Percentiles rank a stretch among this genome's conserved stretches.
Conservation (phyloP, 1,139 yeast species). For the Lizanozyma gosingica region DNA sequence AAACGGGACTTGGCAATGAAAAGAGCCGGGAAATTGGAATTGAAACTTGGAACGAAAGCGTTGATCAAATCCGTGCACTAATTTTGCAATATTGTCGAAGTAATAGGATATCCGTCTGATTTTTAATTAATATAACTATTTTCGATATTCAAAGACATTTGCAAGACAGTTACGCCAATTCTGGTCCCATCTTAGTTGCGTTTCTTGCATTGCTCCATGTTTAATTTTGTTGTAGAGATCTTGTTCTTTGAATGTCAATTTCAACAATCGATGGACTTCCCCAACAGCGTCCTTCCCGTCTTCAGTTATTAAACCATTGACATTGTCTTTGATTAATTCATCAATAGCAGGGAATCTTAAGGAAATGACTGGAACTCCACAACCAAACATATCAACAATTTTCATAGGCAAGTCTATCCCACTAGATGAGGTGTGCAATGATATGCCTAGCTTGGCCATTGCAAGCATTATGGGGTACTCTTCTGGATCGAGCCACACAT, state of each 20-base stretch:
- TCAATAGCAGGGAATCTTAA: conserved; percentile 63
- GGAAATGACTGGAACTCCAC: conserved; percentile 87
- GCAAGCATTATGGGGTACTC: conserved; percentile 75
- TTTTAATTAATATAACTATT: background rate
- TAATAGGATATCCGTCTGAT: background rate
- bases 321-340: conserved; percentile 44
- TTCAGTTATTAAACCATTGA: conserved; percentile 33
- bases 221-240: conserved; percentile 29
- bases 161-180: conserved; percentile 46
- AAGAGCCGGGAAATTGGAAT: background rate
- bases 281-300: conserved; percentile 35
- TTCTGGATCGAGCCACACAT: conserved; percentile 71
- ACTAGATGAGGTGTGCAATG: conserved; percentile 84
- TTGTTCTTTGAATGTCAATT: conserved; percentile 10
- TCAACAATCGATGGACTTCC: conserved; percentile 22
- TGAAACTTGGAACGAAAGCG: background rate
- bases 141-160: background rate
- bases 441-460: conserved; percentile 79
- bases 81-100: background rate
- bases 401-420: conserved; percentile 98
- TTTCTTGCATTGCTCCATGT: conserved; percentile 64
- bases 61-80: background rate
- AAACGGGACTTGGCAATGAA: no score
- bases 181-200: conserved; percentile 60
- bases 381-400: conserved; percentile 91